Base-by-base conservation (phyloP, 108 stramenopile genomes). In the Aurantiochytrium sp. region DNA sequence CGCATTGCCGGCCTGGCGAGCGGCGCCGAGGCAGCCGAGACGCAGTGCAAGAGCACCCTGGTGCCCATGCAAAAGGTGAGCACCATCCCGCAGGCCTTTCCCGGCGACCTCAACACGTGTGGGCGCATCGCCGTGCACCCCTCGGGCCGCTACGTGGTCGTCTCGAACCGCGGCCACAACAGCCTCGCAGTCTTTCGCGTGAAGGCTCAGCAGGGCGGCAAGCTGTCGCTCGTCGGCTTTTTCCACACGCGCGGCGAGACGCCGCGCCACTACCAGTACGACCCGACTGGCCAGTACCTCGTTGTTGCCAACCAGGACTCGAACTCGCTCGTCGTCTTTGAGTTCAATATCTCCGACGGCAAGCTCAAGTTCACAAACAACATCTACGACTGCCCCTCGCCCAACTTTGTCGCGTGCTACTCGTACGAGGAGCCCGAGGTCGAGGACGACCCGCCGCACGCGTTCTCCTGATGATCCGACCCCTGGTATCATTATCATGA, bases 101-200 rank as follows among this genome's bases (percentile, higher is more conserved):
- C 96, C 15, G 92, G 90, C 22, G 91, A 92, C 52, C 95, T 97
- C 94, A 97, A 97, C 89, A 97, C 97, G 2, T 97, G 97, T 88
- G 96, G 97, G 5, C 90, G 96, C 22, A 96, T 86, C 95, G 95
- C 85, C 81, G 94, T 96, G 15, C 96, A 97, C 89, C 95, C 94
- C 52, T 94, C 93, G 12, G 96, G 95, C 48, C 90, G 95, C 21
- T 96, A 95, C 81, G 96, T 97, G 19, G 88, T 97, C 68, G 97
- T 97, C 36, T 95, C 95, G 55, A 97, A 97, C 89, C 94, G 97
- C n/a, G 96, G 97, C n/a, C 97, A 97, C 87, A 94, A 97, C 90
- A 95, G 95, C 54, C 93, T 97, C 55, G 93, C 96, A 34, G 94
- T 96, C 4, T 96, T 96, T 87, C 89, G 92, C 34, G 95, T 96